These are phyloP conservation scores for Akanthomyces dipterigenus DNA, from an alignment of 2,329 filamentous ascomycete genomes.

Conservation along the genomic window DNA sequence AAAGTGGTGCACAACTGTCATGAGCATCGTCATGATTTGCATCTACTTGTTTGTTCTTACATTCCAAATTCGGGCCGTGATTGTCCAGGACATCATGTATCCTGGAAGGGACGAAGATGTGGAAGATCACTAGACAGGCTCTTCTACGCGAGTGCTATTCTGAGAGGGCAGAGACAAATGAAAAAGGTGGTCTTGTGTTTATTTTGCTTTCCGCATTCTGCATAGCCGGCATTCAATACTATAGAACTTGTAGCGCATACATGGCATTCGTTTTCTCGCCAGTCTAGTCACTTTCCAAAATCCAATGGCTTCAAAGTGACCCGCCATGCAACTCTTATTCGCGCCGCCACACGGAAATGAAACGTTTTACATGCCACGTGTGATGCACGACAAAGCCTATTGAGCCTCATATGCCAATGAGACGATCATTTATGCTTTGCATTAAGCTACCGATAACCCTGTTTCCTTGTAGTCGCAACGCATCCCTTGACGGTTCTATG, in stretches of 20 bases:
- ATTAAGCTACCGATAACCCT: neutral
- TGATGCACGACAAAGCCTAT: neutral
- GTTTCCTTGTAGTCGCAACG: neutral
- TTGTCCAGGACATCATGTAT: slow-evolving; percentile 49
- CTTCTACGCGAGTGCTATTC: neutral
- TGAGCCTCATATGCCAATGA: neutral
- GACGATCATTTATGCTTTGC: neutral
- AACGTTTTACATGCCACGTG: neutral
- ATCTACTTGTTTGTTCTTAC: slow-evolving; percentile 39
- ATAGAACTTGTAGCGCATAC: neutral
- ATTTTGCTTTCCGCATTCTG: neutral
- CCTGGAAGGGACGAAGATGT: slow-evolving; percentile 49
- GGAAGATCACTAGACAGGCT: slow-evolving; percentile 27
- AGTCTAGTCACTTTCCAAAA: neutral
- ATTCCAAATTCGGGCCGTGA: slow-evolving; percentile 39
- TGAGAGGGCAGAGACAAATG: neutral
- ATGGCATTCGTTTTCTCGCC: slow-evolving; percentile 19
- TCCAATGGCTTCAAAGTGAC: too few relatives aligned
- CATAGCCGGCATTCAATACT: slow-evolving; percentile 1
- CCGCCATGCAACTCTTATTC: too few relatives aligned
- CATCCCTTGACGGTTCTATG: neutral
- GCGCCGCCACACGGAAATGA: neutral
- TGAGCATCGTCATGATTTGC: slow-evolving; percentile 39
- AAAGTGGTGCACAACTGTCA: slow-evolving; percentile 41
- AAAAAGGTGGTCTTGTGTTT: neutral